These are phyloP conservation scores for Fraxinus greggii DNA, from an alignment of 305 asterid genomes.

Conservation along the genomic window DNA sequence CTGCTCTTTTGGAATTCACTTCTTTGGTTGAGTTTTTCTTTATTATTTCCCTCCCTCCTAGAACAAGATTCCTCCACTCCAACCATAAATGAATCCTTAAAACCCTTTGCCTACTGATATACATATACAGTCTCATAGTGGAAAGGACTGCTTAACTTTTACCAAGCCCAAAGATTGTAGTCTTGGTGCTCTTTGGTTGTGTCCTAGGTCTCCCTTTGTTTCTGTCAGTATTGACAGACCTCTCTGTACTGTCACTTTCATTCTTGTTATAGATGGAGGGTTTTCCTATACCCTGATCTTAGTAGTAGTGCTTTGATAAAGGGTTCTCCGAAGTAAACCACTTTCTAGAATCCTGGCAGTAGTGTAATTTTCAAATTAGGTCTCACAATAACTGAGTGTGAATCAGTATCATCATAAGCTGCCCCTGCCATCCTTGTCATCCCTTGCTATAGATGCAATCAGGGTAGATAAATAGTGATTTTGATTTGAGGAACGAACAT, in stretches of 20 bases:
- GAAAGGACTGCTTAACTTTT: not conserved
- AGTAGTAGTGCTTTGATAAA: not conserved
- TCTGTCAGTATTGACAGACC: not conserved
- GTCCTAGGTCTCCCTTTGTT: not conserved
- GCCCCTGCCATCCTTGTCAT: not conserved
- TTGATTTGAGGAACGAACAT: not conserved
- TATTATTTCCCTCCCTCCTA: not conserved
- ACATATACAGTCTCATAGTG: not conserved
- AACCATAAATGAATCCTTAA: not conserved
- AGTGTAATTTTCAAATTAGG: not conserved
- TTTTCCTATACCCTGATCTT: not conserved
- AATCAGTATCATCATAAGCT: not conserved
- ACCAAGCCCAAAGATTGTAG: not conserved
- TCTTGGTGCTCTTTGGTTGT: not conserved
- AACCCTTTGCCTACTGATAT: not conserved
- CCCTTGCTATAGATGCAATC: not conserved
- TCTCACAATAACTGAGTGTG: not conserved
- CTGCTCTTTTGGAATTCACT: not conserved
- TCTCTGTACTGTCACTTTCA: not conserved
- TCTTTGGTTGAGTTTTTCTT: not conserved
- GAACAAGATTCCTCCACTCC: slow-evolving; percentile 4
- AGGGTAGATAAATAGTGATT: not conserved
- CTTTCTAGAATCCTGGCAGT: not conserved
- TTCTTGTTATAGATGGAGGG: not conserved
- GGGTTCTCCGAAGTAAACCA: not conserved